These are phyloP conservation scores for Citrus reticulata DNA, from an alignment of 345 rosid species.

Conservation along the genomic window DNA sequence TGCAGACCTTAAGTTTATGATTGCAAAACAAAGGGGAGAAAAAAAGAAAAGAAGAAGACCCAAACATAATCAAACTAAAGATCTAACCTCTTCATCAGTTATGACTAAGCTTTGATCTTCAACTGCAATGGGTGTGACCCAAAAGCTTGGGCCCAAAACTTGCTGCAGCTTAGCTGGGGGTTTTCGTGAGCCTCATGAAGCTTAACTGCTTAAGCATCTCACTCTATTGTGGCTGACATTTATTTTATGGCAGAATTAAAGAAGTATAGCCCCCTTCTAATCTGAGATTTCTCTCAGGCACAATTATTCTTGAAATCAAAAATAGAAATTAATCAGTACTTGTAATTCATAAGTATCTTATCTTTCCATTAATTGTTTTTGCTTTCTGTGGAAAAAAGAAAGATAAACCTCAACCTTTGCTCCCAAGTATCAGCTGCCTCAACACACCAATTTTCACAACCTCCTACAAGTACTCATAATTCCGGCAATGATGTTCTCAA, in stretches of 20 bases:
- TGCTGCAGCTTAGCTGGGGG: neutral
- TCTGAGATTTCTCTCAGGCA: neutral
- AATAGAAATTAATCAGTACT: neutral
- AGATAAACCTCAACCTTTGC: neutral
- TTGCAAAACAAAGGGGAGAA: neutral
- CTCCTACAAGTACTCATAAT: neutral
- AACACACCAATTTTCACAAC: neutral
- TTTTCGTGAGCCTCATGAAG: neutral
- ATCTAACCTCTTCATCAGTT: neutral
- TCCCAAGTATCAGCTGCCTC: neutral
- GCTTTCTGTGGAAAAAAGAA: neutral
- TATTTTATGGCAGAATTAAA: neutral
- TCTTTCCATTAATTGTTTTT: neutral
- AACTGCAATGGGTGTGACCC: neutral
- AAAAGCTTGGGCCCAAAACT: neutral
- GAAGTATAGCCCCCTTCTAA: neutral
- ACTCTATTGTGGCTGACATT: no score
- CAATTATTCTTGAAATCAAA: neutral
- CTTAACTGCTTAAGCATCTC: neutral
- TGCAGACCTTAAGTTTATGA: neutral
- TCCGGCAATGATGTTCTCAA: conserved; percentile 2
- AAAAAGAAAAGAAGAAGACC: no score
- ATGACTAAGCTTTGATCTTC: neutral
- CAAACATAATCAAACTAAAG: neutral
- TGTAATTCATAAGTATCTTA: neutral